Conservation (phyloP, 805 yeast genomes). For the Saccharomycopsis synnaedendra region DNA sequence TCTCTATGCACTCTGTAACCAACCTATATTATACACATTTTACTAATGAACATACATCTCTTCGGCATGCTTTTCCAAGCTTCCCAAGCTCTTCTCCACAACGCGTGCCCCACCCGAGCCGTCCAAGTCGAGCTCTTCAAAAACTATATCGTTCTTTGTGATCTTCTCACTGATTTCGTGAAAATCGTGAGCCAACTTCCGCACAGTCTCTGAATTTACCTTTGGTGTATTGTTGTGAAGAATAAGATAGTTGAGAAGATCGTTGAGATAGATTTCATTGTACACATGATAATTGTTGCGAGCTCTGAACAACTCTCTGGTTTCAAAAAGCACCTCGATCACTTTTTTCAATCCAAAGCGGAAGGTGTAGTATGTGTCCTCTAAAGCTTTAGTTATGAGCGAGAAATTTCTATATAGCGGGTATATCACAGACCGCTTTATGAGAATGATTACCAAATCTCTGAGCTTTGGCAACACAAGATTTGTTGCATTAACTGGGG, state of each 20-base stretch:
- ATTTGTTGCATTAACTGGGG: conserved; percentile 5
- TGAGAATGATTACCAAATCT: conserved; percentile 46
- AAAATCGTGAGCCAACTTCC: not conserved
- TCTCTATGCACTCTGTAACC: too few species aligned
- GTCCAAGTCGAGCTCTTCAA: conserved; percentile 13
- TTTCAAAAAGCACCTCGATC: conserved; percentile 44
- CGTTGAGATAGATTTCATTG: conserved; percentile 65
- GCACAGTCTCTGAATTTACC: not conserved
- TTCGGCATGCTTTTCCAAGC: conserved; percentile 13
- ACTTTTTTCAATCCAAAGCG: conserved; percentile 61
- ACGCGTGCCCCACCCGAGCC: conserved; percentile 1
- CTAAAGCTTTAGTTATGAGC: conserved; percentile 54
- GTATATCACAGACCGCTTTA: conserved; percentile 63
- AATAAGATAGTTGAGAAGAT: conserved; percentile 64
- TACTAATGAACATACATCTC: conserved; percentile 3
- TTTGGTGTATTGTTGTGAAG: conserved; percentile 38
- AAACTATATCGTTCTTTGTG: conserved; percentile 4
- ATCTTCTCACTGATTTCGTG: conserved; percentile 2
- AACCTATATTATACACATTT: too few species aligned
- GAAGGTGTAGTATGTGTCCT: conserved; percentile 55
- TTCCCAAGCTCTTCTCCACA: conserved; percentile 5
- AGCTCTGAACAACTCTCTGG: conserved; percentile 64
- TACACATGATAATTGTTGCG: conserved; percentile 83
- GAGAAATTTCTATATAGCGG: conserved; percentile 72
- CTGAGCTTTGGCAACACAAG: conserved; percentile 24